Evolutionary conservation across 2,329 filamentous ascomycete genomes (phyloP).

Genomic region (Diaporthe ampelina): DNA sequence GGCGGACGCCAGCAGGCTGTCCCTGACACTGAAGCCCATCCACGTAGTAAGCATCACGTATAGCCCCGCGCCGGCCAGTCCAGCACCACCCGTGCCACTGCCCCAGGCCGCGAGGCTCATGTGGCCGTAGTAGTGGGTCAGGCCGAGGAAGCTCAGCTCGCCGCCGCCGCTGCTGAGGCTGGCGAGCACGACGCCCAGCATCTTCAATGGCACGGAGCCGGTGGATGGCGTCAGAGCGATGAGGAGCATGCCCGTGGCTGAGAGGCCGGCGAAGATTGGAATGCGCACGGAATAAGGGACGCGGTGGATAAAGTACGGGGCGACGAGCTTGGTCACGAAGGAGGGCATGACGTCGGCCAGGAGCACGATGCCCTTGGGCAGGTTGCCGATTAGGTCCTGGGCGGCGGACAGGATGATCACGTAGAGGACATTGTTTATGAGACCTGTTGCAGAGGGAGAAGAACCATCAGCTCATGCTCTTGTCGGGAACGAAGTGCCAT

Average conservation of each 20-base stretch:
- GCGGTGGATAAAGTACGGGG: conserved; percentile 93
- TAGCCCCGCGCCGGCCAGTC: conserved; percentile 86
- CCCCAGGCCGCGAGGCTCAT: conserved; percentile 93
- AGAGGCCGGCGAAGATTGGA: conserved; percentile 79
- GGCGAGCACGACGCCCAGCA: conserved; percentile 86
- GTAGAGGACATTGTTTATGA: conserved; percentile 98
- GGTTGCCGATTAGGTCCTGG: conserved; percentile 90
- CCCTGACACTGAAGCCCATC: conserved; percentile 79
- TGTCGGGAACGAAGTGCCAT: background rate
- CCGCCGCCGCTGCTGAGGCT: conserved; percentile 89
- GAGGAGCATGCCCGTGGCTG: conserved; percentile 88
- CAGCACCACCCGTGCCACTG: conserved; percentile 90
- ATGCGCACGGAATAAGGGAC: conserved; percentile 86
- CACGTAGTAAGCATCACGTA: conserved; percentile 90
- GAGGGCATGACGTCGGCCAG: conserved; percentile 93
- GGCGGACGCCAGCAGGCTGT: conserved; percentile 82
- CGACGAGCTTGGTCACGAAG: conserved; percentile 88
- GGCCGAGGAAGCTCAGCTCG: conserved; percentile 89
- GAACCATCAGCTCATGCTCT: conserved; percentile 11
- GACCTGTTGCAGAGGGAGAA: conserved; percentile 64
- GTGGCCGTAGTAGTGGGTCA: conserved; percentile 94
- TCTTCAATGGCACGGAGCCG: conserved; percentile 78
- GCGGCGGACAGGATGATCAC: conserved; percentile 96
- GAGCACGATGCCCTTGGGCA: conserved; percentile 93
- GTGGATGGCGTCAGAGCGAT: conserved; percentile 82